Evolutionary conservation across 2,329 filamentous ascomycete genomes (phyloP), one percentile per base, ranked within the genome.

Genomic region (Zarea fungicola): DNA sequence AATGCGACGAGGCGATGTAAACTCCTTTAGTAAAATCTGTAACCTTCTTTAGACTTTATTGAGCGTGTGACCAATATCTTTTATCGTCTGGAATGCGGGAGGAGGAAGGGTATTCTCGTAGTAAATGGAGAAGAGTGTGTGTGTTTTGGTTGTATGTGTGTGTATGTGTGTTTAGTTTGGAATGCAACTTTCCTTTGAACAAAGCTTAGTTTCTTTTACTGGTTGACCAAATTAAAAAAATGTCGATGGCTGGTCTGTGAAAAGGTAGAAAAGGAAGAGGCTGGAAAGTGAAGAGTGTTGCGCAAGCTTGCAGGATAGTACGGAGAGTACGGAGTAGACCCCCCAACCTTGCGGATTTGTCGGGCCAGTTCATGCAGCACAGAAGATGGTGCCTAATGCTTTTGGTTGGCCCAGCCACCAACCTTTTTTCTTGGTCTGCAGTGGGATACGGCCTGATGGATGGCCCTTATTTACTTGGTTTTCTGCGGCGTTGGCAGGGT

Each of bases 381-480:
- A 19, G 42, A 22, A 26, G 28, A 31, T 14, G 47, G 40, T 49
- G 47, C 47, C 47, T 37, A 36, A 42, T 26, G 46, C 36, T 50
- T 22, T 40, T 54, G 55, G 57, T 61, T 62, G 57, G 60, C 59
- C 61, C 60, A 64, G 60, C 61, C 61, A 62, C 61, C 50, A 45
- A 49, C 46, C 55, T 62, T 62, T 57, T 37, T n/a, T n/a, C n/a
- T n/a, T n/a, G n/a, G n/a, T n/a, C n/a, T n/a, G n/a, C n/a, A n/a
- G n/a, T n/a, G n/a, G n/a, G n/a, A n/a, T n/a, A n/a, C n/a, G n/a
- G n/a, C n/a, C n/a, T n/a, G 11, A 16, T 19, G n/a, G 14, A 31
- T 35, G 14, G n/a, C 13, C 29, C 31, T 49, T 63, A 58, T 63
- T 63, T 58, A 63, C 60, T 56, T 48, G 23, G 50, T 19, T 16